Evolutionary conservation across 2,329 filamentous ascomycete species (phyloP), one percentile per base, ranked within the genome.

Genomic region (Scytalidium lignicola): DNA sequence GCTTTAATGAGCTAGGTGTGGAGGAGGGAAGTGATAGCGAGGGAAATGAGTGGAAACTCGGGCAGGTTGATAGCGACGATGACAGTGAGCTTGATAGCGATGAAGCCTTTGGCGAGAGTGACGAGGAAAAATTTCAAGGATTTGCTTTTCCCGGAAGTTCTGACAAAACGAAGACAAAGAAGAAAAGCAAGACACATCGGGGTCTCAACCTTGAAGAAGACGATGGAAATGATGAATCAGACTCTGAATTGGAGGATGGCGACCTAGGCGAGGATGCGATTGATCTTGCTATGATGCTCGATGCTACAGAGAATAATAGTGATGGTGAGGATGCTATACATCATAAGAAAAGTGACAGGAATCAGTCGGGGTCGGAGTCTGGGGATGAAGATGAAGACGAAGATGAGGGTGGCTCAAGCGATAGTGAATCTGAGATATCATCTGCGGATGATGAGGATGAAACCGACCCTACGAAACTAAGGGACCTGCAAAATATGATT

Each of bases 71-170:
- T 44, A 80, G 78, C 41, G 82, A 85, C 47, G 77, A 86, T 53
- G 85, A 88, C 59, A 82, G 79, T 48, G 82, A 86, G 53, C 71
- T 88, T 49, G 83, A 88, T 63, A 85, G 80, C 56, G 84, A 88
- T 57, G 83, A 86, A 60, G 85, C 85, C 18, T 82, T 88, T 70
- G 85, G 83, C 1, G 79, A 81, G 54, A 86, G 83, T 55, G 85
- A 88, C 57, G 83, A 87, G 63, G 85, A 87, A 63, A 72, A 71
- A 52, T 88, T 88, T 59, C 82, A 83, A 52, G 83, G 79, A 1
- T 88, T 78, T 64, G 75, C 78, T 3, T 87, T 87, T 61, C 74
- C 81, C 28, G 83, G 82, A 26, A 75, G 75, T 20, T 69, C 67
- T 44, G 64, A 80, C 48, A 76, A 76, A 8, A 77, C 76, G 46